Base-by-base conservation (phyloP, 2,329 filamentous ascomycete species). In the Akanthomyces muscarius region DNA sequence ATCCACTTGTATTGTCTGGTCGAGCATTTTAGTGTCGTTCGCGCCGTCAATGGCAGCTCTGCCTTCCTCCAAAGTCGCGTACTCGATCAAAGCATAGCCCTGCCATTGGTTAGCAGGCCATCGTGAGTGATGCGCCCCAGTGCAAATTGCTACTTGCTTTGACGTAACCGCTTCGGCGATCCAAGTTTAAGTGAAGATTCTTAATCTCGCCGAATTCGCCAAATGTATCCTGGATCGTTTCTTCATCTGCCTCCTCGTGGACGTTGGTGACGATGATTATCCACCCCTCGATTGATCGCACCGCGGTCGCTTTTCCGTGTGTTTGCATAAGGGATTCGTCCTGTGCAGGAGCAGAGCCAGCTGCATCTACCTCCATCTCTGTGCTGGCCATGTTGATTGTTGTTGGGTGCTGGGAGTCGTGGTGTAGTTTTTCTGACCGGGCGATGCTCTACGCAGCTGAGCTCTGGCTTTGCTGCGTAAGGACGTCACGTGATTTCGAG, bases 241-340 rank as follows among this genome's bases (percentile, higher is more conserved):
- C 91, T 77, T 95, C 91, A 69, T 89, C 89, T 56, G 91, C 90
- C 75, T 95, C 91, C 73, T 95, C 91, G 78, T 95, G 91, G 41
- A 95, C 89, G 71, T 95, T 95, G 59, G 90, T 93, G 68, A 91
- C 90, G 66, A 92, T 87, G 71, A 95, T 82, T 75, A 95, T 95
- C 91, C 91, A 95, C 69, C 91, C 91, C 77, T 95, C 91, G 72
- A 95, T 93, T 62, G 89, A 92, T 70, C 91, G 90, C 64, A 95
- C 91, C 28, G 91, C 91, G 1, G 88, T 91, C 62, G 90, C 90
- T 73, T 89, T 89, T 44, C 83, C 81, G 70, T 86, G 84, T 7
- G 90, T 93, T 71, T 86, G 86, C 82, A 91, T 89, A 71, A 89
- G 86, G 69, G 80, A 78, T 66, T 84, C 80, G 70, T 84, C 83